These are phyloP conservation scores for Pyricularia pennisetigena DNA, from an alignment of 2,329 filamentous ascomycete species.

Conservation along the genomic window DNA sequence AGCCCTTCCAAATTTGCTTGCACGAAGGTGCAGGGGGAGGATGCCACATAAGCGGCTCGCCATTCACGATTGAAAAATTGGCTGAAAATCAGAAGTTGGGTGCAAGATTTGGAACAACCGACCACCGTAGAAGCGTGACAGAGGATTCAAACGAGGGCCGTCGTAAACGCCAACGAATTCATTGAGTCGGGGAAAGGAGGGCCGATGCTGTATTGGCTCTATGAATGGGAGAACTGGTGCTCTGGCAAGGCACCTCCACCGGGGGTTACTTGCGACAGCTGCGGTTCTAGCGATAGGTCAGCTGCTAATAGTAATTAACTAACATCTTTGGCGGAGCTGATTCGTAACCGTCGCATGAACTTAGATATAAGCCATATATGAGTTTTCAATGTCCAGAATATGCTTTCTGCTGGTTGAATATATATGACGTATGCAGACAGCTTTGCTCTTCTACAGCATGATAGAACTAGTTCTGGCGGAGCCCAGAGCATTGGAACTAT, in stretches of 20 bases:
- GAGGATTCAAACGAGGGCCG: background rate
- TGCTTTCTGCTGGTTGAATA: background rate
- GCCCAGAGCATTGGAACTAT: background rate
- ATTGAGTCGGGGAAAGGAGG: background rate
- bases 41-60: background rate
- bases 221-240: background rate
- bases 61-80: background rate
- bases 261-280: no score
- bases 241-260: no score
- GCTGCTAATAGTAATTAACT: no score
- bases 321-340: no score
- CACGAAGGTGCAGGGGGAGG: background rate
- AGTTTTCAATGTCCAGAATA: background rate
- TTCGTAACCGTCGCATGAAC: no score
- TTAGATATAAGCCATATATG: background rate
- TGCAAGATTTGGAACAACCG: constrained; percentile 1
- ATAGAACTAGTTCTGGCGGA: background rate
- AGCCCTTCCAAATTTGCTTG: background rate
- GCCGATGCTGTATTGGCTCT: background rate
- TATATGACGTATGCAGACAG: background rate
- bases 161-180: background rate
- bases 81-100: background rate
- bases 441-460: background rate
- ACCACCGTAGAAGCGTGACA: constrained; percentile 1
- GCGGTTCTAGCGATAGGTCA: no score